Evolutionary conservation across 257 asterid species (phyloP).

Genomic region (Cinchona pubescens): DNA sequence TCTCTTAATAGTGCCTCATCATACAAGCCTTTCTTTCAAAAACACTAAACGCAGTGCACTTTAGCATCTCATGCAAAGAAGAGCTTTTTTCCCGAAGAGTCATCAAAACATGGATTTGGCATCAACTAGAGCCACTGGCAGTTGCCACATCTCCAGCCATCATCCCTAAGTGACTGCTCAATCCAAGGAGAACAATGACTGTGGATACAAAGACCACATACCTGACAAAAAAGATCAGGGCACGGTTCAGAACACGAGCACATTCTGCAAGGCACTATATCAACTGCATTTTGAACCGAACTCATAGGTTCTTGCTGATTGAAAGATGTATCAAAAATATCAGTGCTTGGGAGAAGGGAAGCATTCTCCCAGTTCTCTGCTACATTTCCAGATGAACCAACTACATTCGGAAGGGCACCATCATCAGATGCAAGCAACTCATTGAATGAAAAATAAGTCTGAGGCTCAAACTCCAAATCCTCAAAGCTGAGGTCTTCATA

Average conservation of each 20-base stretch:
- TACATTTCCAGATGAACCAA: constrained; percentile 29
- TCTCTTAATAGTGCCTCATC: background rate
- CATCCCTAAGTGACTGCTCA: constrained; percentile 35
- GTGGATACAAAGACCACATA: constrained; percentile 62
- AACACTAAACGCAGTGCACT: background rate
- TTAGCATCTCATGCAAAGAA: background rate
- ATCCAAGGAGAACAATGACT: constrained; percentile 72
- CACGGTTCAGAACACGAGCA: constrained; percentile 43
- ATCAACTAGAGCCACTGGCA: constrained; percentile 46
- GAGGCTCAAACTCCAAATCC: constrained; percentile 81
- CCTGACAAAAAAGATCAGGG: constrained; percentile 54
- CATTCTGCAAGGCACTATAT: constrained; percentile 41
- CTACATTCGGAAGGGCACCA: constrained; percentile 29
- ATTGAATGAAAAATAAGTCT: constrained; percentile 81
- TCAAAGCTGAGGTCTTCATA: constrained; percentile 44
- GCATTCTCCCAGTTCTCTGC: constrained; percentile 28
- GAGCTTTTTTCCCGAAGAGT: background rate
- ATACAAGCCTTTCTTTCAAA: background rate
- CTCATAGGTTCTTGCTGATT: constrained; percentile 32
- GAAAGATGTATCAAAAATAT: constrained; percentile 23
- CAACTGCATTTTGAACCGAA: constrained; percentile 25
- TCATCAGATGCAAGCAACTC: constrained; percentile 65
- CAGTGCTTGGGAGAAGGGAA: constrained; percentile 34
- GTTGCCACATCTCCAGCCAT: constrained; percentile 72
- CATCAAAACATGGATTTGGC: background rate